Conservation (phyloP, 371 early-diverging fungal species). For the Rhizopus stolonifer region DNA sequence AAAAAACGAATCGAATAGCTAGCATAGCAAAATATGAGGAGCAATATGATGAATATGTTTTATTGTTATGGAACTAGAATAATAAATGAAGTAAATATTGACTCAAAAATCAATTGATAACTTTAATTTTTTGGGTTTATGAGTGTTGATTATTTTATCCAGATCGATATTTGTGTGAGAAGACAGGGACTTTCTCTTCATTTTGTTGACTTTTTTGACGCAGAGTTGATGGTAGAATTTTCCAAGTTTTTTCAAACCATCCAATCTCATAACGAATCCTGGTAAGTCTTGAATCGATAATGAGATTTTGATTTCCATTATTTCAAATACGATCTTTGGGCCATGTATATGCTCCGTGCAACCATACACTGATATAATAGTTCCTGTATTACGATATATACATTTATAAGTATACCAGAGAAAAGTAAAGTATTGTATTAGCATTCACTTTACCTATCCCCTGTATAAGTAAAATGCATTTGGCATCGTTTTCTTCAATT, state of each 20-base stretch:
- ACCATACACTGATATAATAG: not conserved
- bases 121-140: constrained; percentile 14
- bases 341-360: constrained; percentile 4
- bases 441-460: constrained; percentile 16
- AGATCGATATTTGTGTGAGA: constrained; percentile 10
- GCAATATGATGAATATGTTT: constrained; percentile 7
- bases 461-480: constrained; percentile 17
- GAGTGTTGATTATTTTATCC: constrained; percentile 14
- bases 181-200: constrained; percentile 9
- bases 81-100: not conserved
- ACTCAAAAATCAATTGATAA: constrained; percentile 12
- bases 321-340: constrained; percentile 10
- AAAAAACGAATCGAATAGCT: constrained; percentile 7
- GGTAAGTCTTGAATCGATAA: constrained; percentile 3
- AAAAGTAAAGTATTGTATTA: not conserved
- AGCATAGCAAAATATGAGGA: constrained; percentile 9
- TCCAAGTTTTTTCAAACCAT: constrained; percentile 9
- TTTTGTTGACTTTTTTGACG: constrained; percentile 7
- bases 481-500: constrained; percentile 11
- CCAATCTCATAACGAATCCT: constrained; percentile 14
- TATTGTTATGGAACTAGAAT: not conserved
- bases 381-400: not conserved
- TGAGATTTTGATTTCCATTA: constrained; percentile 14
- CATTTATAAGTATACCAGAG: constrained; percentile 10
- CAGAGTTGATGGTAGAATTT: constrained; percentile 8